phyloP scores from a whole-genome alignment of 495 filamentous ascomycete species.

The Entonaema liquescens region DNA sequence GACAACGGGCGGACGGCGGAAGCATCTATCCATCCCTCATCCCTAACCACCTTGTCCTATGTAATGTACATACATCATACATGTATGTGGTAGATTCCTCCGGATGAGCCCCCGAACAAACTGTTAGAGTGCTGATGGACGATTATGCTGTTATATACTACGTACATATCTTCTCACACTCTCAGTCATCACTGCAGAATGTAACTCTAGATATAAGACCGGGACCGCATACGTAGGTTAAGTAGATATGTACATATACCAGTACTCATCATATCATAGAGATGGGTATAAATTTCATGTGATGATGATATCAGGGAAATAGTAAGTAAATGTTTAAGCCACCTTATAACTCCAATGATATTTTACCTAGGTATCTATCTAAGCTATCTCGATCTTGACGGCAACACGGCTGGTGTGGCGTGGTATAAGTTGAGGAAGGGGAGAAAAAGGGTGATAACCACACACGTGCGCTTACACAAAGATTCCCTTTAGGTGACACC shows the following conservation, averaged over 20 bases:
- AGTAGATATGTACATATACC: not conserved
- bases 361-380: too few species aligned
- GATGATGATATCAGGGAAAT: not conserved
- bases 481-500: conserved; percentile 13
- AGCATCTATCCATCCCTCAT: not conserved
- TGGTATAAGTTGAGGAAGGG: conserved; percentile 7
- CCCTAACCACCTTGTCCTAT: conserved; percentile 1
- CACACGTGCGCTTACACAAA: conserved; percentile 26
- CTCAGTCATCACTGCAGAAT: conserved; percentile 27
- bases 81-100: conserved; percentile 20
- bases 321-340: not conserved
- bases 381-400: conserved; percentile 16
- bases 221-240: not conserved
- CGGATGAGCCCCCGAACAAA: conserved; percentile 33
- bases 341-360: not conserved
- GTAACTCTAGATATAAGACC: conserved; percentile 3
- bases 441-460: conserved; percentile 5
- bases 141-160: conserved; percentile 27
- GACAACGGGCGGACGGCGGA: conserved; percentile 1
- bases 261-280: not conserved
- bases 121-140: conserved; percentile 16
- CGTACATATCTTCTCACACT: conserved; percentile 4
- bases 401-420: not conserved
- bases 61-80: conserved; percentile 9
- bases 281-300: too few species aligned